These are phyloP conservation scores for Aspergillus coremiiformis DNA, from an alignment of 495 filamentous ascomycete species.

Conservation along the genomic window DNA sequence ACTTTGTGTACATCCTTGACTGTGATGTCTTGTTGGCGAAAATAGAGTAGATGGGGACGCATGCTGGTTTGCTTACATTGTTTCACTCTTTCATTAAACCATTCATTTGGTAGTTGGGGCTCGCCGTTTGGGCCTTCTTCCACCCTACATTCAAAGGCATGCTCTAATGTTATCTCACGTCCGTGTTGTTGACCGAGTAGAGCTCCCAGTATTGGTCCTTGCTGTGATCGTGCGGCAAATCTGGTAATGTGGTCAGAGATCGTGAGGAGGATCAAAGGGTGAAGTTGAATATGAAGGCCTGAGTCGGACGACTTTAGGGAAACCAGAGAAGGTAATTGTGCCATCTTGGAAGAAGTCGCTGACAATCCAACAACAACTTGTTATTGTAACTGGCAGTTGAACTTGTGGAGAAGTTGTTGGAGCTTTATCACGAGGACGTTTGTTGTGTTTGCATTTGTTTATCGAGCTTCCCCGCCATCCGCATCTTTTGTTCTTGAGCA, in stretches of 20 bases:
- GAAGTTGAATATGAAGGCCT: constrained; percentile 74
- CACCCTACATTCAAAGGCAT: constrained; percentile 77
- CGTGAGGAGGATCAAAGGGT: constrained; percentile 89
- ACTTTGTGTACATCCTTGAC: constrained; percentile 85
- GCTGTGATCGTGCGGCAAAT: constrained; percentile 66
- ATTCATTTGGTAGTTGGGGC: constrained; percentile 51
- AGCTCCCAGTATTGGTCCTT: constrained; percentile 74
- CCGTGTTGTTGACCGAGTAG: constrained; percentile 87
- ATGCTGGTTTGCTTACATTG: constrained; percentile 56
- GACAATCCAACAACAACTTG: no score
- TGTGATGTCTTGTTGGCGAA: constrained; percentile 21
- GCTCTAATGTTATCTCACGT: constrained; percentile 81
- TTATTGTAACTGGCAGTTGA: no score
- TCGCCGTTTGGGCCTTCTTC: constrained; percentile 37
- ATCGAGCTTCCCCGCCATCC: constrained; percentile 12
- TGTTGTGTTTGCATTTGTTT: constrained; percentile 20
- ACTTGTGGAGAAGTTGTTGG: constrained; percentile 2
- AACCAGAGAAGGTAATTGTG: constrained; percentile 44
- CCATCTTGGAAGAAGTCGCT: constrained; percentile 11
- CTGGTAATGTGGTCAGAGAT: constrained; percentile 96
- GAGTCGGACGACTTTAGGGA: constrained; percentile 66
- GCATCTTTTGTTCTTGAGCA: no score
- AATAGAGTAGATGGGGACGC: background rate
- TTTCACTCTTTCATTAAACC: constrained; percentile 73
- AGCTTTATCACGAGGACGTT: constrained; percentile 6